phyloP scores from a whole-genome alignment of 1,284 basidiomycete species.

The Athelia sp. region DNA sequence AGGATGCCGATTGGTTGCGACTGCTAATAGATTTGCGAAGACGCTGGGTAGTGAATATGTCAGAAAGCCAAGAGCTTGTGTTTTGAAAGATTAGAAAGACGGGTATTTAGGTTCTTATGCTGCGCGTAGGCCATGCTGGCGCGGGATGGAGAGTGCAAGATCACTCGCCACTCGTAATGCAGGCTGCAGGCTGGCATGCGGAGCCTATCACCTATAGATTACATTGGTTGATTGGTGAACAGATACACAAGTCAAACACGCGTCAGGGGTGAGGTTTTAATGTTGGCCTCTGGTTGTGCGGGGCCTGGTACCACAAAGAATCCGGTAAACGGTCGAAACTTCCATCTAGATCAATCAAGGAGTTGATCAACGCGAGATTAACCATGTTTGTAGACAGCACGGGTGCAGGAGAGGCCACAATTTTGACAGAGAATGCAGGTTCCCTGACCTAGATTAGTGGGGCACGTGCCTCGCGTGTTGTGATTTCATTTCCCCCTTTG shows the following conservation, averaged over 20 bases:
- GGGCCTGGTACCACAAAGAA: no score
- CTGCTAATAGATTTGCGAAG: conserved; percentile 26
- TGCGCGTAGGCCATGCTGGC: neutral
- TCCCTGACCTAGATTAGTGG: conserved; percentile 2
- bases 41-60: conserved; percentile 35
- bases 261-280: conserved; percentile 4
- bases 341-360: no score
- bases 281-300: no score
- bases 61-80: conserved; percentile 40
- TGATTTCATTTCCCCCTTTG: conserved; percentile 6
- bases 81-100: conserved; percentile 18
- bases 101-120: neutral
- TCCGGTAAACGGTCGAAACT: no score
- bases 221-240: conserved; percentile 19
- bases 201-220: conserved; percentile 18
- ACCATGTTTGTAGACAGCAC: no score
- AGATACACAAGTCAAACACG: conserved; percentile 21
- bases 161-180: conserved; percentile 16
- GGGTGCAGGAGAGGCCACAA: no score
- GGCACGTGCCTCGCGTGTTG: conserved; percentile 13
- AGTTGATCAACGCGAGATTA: no score
- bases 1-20: neutral
- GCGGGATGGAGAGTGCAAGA: no score
- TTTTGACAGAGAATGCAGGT: no score
- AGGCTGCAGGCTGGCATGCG: conserved; percentile 22